Evolutionary conservation across 208 protist genomes (phyloP).

Genomic region (Angomonas deanei): DNA sequence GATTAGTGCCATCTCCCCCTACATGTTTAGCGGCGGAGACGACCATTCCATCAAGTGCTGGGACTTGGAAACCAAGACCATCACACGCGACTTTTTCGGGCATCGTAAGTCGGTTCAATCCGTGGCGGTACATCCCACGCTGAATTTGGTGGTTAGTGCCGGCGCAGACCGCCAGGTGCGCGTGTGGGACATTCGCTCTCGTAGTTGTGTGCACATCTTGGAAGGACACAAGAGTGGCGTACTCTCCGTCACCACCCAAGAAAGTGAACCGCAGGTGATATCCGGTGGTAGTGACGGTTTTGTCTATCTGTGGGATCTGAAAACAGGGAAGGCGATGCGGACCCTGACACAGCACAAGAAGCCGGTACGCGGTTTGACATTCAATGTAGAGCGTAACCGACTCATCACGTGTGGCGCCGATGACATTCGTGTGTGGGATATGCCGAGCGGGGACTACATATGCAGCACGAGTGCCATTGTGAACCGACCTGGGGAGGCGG

Average conservation of each 20-base stretch:
- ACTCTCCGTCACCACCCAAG: conserved; percentile 82
- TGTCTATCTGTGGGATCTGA: conserved; percentile 93
- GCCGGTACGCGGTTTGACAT: conserved; percentile 87
- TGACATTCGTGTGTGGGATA: conserved; percentile 97
- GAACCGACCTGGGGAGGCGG: conserved; percentile 18
- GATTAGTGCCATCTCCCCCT: conserved; percentile 92
- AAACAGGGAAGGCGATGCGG: conserved; percentile 42
- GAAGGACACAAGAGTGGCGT: conserved; percentile 94
- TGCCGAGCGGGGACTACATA: conserved; percentile 93
- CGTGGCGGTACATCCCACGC: conserved; percentile 92
- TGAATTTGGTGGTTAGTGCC: conserved; percentile 98
- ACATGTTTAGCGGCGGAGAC: conserved; percentile 98
- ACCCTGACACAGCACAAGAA: conserved; percentile 99
- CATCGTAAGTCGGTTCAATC: conserved; percentile 94
- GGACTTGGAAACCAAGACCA: conserved; percentile 97
- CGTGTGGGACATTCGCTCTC: conserved; percentile 91
- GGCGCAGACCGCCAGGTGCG: conserved; percentile 93
- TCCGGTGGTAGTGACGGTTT: conserved; percentile 92
- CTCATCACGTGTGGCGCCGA: conserved; percentile 95
- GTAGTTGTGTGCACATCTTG: conserved; percentile 79
- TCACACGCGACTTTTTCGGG: conserved; percentile 96
- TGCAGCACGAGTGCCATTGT: conserved; percentile 89
- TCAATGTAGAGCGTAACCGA: conserved; percentile 88
- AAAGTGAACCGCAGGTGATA: conserved; percentile 90
- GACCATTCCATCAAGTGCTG: conserved; percentile 99